phyloP scores from a whole-genome alignment of 73 alveolate species.

The Stentor roeselii region DNA sequence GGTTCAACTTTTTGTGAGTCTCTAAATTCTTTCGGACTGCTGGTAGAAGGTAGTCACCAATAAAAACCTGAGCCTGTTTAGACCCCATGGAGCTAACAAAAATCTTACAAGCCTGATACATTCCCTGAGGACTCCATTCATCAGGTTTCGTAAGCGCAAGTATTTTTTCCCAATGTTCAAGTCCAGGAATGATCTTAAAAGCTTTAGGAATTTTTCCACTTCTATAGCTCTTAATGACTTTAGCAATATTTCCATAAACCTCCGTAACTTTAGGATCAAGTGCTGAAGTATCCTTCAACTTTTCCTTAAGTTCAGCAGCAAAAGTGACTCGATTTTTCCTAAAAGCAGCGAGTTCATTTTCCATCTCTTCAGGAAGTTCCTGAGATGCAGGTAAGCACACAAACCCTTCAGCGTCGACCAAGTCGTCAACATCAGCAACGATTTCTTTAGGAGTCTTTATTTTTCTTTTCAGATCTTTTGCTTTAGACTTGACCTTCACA shows the following conservation, averaged over 20 bases:
- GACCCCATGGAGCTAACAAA: constrained; percentile 15
- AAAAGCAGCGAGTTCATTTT: constrained; percentile 11
- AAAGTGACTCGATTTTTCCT: constrained; percentile 8
- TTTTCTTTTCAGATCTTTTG: neutral
- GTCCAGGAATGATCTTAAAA: constrained; percentile 76
- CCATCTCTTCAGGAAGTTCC: constrained; percentile 22
- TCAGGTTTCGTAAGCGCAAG: constrained; percentile 83
- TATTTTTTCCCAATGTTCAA: constrained; percentile 87
- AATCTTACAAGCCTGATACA: constrained; percentile 74
- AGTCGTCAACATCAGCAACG: neutral
- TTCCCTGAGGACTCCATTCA: constrained; percentile 82
- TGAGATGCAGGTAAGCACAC: constrained; percentile 9
- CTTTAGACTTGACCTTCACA: constrained; percentile 10
- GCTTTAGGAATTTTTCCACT: constrained; percentile 88
- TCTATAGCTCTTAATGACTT: constrained; percentile 60
- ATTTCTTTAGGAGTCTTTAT: neutral
- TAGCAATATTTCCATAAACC: constrained; percentile 78
- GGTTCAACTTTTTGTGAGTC: constrained; percentile 79
- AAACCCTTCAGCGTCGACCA: constrained; percentile 27
- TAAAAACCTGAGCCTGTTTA: constrained; percentile 16
- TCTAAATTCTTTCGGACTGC: constrained; percentile 51
- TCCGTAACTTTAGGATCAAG: constrained; percentile 79
- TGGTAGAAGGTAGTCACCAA: neutral
- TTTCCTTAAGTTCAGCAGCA: neutral
- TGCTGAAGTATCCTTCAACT: constrained; percentile 21